Evolutionary conservation across 106 monocot species (phyloP).

Genomic region (Dioscorea zingiberensis): DNA sequence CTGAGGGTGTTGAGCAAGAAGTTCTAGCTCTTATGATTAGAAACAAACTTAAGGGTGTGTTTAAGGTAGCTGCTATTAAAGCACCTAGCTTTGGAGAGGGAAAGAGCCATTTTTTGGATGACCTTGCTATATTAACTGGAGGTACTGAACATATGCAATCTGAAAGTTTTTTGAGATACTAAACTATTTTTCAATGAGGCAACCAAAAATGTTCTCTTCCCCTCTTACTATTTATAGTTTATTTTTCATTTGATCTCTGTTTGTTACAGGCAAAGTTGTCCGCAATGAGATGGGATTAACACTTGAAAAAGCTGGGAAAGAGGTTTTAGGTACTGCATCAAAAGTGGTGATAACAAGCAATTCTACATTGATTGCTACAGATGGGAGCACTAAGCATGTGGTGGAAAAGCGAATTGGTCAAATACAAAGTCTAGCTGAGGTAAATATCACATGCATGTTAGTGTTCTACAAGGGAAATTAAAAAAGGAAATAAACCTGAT

Average conservation of each 20-base stretch:
- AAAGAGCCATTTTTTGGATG: conserved; percentile 82
- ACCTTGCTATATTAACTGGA: conserved; percentile 87
- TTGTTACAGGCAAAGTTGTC: conserved; percentile 57
- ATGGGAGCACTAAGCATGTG: conserved; percentile 57
- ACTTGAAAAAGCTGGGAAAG: conserved; percentile 66
- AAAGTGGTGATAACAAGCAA: conserved; percentile 71
- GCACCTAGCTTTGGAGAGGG: conserved; percentile 90
- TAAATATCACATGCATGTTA: conserved; percentile 2
- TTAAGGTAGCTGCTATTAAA: conserved; percentile 80
- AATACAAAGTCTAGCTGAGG: conserved; percentile 53
- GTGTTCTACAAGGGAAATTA: too few species aligned
- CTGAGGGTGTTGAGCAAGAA: conserved; percentile 66
- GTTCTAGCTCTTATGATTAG: conserved; percentile 65
- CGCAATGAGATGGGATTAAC: conserved; percentile 71
- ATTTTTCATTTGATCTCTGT: not conserved
- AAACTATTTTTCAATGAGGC: too few species aligned
- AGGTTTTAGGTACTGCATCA: conserved; percentile 66
- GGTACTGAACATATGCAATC: conserved; percentile 23
- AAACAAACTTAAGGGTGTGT: conserved; percentile 80
- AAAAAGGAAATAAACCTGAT: not conserved
- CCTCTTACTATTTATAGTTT: not conserved
- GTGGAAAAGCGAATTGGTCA: conserved; percentile 57
- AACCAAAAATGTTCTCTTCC: too few species aligned
- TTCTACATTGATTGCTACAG: conserved; percentile 85
- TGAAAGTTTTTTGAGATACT: too few species aligned